Percentiles rank a stretch among this genome's conserved stretches.
phyloP scores from a whole-genome alignment of 805 yeast genomes.

The Cyberlindnera amylophila region DNA sequence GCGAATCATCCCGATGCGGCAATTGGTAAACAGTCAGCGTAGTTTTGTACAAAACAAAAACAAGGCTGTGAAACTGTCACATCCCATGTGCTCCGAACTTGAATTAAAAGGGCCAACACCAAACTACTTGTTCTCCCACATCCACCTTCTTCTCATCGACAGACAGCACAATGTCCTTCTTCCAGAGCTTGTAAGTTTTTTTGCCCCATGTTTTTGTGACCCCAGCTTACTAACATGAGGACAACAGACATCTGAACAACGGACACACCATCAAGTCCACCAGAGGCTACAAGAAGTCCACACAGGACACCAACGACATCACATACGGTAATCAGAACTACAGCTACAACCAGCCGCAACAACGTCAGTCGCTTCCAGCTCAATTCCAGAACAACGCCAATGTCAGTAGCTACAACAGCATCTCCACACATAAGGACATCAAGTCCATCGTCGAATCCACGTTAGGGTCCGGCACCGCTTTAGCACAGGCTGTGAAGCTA shows the following conservation, averaged over 20 bases:
- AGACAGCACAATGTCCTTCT: conserved; percentile 25
- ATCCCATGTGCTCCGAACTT: background rate
- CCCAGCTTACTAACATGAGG: conserved; percentile 6
- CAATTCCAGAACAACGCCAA: conserved; percentile 2
- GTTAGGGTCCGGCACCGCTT: conserved; percentile 84
- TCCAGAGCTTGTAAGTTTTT: conserved; percentile 29
- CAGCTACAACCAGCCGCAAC: conserved; percentile 15
- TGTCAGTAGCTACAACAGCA: conserved; percentile 30
- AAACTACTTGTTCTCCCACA: no score
- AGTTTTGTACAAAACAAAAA: conserved; percentile 10
- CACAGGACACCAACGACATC: conserved; percentile 6
- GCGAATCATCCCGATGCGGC: conserved; percentile 9
- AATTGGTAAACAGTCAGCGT: conserved; percentile 14
- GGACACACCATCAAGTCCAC: conserved; percentile 46
- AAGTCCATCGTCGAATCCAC: conserved; percentile 92
- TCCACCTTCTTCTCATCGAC: background rate
- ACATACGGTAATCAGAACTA: conserved; percentile 1
- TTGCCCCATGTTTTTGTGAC: background rate
- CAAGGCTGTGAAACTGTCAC: conserved; percentile 2
- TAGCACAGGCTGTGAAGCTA: conserved; percentile 87
- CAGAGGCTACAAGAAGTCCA: conserved; percentile 40
- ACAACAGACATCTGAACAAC: conserved; percentile 36
- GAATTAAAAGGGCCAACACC: no score
- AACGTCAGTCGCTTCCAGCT: conserved; percentile 10
- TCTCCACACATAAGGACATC: conserved; percentile 64